Percentiles rank a stretch among this genome's conserved stretches.
These are phyloP conservation scores for Terana coerulea DNA, from an alignment of 768 basidiomycete genomes.

Conservation along the genomic window DNA sequence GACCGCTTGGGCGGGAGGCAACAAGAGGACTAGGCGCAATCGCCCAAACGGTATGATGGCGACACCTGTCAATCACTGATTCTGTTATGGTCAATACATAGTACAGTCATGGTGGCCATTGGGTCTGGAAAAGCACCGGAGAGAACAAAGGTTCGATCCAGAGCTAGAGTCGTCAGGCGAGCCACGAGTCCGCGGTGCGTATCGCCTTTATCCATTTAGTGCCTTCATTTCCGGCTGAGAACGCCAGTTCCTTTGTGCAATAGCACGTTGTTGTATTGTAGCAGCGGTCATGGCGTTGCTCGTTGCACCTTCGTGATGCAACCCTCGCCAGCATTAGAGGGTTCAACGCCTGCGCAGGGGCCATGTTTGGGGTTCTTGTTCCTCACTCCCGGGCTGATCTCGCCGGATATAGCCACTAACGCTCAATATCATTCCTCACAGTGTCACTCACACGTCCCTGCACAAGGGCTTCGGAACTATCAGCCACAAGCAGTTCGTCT, in stretches of 20 bases:
- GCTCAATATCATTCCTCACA: slow-evolving; percentile 8
- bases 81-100: too few species aligned
- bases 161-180: too few species aligned
- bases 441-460: slow-evolving; percentile 7
- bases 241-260: slow-evolving; percentile 2
- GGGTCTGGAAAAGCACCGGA: too few species aligned
- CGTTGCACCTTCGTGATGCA: not conserved
- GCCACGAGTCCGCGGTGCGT: slow-evolving; percentile 1
- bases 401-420: slow-evolving; percentile 14
- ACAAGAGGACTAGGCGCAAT: too few species aligned
- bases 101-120: too few species aligned
- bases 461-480: slow-evolving; percentile 6
- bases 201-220: not conserved
- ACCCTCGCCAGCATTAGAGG: not conserved
- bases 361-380: slow-evolving; percentile 4
- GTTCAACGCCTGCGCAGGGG: slow-evolving; percentile 1
- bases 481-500: slow-evolving; percentile 5
- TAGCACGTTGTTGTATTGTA: slow-evolving; percentile 2
- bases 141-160: slow-evolving; percentile 7
- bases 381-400: slow-evolving; percentile 9
- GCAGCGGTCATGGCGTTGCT: slow-evolving; percentile 3
- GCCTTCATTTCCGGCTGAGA: slow-evolving; percentile 4
- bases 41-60: too few species aligned
- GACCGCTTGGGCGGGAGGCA: not conserved
- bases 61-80: too few species aligned